Conservation (phyloP, 768 basidiomycete species). For the Phylloporus sp. region DNA sequence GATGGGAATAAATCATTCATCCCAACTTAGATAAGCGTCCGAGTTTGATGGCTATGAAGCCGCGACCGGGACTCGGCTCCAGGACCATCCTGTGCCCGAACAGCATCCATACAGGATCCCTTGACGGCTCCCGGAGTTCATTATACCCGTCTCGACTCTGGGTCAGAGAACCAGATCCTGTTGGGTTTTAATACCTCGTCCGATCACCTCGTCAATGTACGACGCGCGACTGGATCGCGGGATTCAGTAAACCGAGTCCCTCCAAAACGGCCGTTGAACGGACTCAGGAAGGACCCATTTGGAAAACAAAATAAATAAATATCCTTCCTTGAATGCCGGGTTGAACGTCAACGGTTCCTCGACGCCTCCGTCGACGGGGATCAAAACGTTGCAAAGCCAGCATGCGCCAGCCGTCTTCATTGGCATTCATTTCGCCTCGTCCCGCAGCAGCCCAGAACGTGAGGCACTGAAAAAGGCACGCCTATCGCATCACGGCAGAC, state of each 20-base stretch:
- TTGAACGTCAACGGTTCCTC: background rate
- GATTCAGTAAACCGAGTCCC: constrained; percentile 19
- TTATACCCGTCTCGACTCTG: constrained; percentile 15
- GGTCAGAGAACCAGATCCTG: too few relatives aligned
- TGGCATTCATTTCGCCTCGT: constrained; percentile 25
- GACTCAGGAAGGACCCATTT: background rate
- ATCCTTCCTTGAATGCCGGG: constrained; percentile 18
- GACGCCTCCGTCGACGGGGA: constrained; percentile 16
- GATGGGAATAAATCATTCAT: constrained; percentile 17
- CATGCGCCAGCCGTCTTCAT: background rate
- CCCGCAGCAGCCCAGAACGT: constrained; percentile 9
- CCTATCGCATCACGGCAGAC: constrained; percentile 11
- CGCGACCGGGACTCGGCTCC: constrained; percentile 13
- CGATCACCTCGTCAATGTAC: background rate
- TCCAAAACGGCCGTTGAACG: too few relatives aligned
- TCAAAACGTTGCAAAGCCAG: constrained; percentile 10
- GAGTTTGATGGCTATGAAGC: constrained; percentile 21
- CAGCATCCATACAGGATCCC: constrained; percentile 4
- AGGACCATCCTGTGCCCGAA: constrained; percentile 15
- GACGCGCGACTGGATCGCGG: constrained; percentile 9
- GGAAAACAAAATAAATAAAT: background rate
- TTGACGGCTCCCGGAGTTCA: constrained; percentile 19
- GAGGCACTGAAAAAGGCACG: constrained; percentile 13
- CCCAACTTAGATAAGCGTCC: constrained; percentile 32
- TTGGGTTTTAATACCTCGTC: background rate